Conservation (phyloP, 176 grass and related monocot genomes). For the Avena insularis region DNA sequence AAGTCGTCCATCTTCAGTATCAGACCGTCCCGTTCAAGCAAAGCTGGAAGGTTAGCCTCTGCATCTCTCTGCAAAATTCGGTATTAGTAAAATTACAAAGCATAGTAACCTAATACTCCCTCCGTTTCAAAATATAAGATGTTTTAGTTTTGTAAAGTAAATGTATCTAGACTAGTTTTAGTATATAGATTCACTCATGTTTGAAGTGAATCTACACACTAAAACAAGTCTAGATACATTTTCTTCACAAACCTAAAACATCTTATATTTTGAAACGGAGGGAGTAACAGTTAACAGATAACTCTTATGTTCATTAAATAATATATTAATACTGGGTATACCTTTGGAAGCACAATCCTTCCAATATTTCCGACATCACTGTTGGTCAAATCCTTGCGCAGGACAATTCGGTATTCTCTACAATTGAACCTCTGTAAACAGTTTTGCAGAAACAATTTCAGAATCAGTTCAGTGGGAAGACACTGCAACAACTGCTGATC, state of each 20-base stretch:
- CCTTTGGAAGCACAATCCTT: constrained; percentile 91
- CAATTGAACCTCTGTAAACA: constrained; percentile 52
- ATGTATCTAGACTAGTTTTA: too few species aligned
- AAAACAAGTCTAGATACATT: too few species aligned
- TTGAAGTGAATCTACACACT: too few species aligned
- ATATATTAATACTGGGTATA: constrained; percentile 41
- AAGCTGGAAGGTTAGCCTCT: constrained; percentile 72
- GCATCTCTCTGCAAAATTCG: constrained; percentile 74
- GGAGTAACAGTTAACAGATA: background rate
- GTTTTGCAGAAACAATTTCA: constrained; percentile 3
- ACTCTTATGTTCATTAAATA: background rate
- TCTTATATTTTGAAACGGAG: too few species aligned
- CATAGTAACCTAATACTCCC: background rate
- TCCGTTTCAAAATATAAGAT: too few species aligned
- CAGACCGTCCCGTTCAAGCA: constrained; percentile 75
- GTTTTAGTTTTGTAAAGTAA: too few species aligned
- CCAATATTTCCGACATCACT: constrained; percentile 87
- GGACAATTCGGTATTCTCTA: constrained; percentile 49
- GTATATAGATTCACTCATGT: too few species aligned
- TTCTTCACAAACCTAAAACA: too few species aligned
- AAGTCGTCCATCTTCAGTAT: constrained; percentile 79
- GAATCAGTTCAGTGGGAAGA: constrained; percentile 21
- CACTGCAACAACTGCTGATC: constrained; percentile 15
- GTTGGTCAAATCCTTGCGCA: constrained; percentile 90
- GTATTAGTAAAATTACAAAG: constrained; percentile 9